Evolutionary conservation across 2,329 filamentous ascomycete genomes (phyloP), one percentile per base, ranked within the genome.

Genomic region (Neocatenulostroma microsporum): DNA sequence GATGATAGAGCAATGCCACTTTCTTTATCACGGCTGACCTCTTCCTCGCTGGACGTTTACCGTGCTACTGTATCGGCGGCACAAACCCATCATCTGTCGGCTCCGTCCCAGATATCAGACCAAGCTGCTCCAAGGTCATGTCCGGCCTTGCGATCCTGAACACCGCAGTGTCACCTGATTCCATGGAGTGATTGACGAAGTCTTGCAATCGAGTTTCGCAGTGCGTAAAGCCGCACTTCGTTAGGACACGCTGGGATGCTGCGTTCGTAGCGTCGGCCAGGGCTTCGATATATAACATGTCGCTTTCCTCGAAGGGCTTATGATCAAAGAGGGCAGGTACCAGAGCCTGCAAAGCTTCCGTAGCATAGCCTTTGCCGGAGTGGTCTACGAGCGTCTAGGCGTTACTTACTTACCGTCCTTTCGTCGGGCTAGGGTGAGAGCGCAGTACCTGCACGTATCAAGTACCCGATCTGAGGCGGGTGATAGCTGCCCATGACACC

Each of bases 161-260:
- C 1, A 64, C 49, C 25, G 59, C 36, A 3, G 59, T 60, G 40
- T 63, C 60, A 36, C 58, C 49, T 44, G 50, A 41, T 2, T 60
- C 59, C 30, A 62, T 31, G 10, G 53, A 42, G 10, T 56, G 51
- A 39, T 61, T 62, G 29, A 62, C 53, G 39, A 63, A 63, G 27
- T 61, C 57, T 31, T 59, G 61, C 21, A 50, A 45, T 59, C 62
- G 72, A 18, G 46, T 55, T 46, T 66, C 65, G 28, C 66, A 64
- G 24, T 65, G 49, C 46, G 60, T 58, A 44, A 81, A 77, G 1
- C 77, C 76, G 11, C 52, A 57, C 51, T 80, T 81, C 31, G 54
- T 48, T 37, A 83, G 46, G 6, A 84, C 72, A 3, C 64, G 64
- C 40, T 69, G 68, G 46, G 78, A 82, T 3, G 61, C 62, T 6